phyloP scores from a whole-genome alignment of 75 land plant species.

The Selaginella moellendorffii region DNA sequence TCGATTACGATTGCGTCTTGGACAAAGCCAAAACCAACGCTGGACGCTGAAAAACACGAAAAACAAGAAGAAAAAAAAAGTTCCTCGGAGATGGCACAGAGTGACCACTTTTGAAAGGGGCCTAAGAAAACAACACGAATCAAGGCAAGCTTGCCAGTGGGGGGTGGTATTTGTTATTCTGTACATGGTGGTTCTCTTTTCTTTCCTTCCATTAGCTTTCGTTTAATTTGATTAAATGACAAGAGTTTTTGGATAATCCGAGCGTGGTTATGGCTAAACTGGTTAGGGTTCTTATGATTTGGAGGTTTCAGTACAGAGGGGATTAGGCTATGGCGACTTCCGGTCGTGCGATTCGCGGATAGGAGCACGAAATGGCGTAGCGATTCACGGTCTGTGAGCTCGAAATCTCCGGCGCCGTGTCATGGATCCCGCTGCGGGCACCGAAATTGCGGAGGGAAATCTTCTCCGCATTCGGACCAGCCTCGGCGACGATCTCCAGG shows the following conservation, averaged over 20 bases:
- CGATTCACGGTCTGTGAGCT: background rate
- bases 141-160: background rate
- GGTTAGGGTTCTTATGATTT: too few species aligned
- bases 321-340: too few species aligned
- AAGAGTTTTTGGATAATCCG: too few species aligned
- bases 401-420: background rate
- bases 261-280: too few species aligned
- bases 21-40: background rate
- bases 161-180: background rate
- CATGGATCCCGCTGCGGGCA: slow-evolving; percentile 12
- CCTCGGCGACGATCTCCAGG: slow-evolving; percentile 73
- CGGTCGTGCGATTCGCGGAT: too few species aligned
- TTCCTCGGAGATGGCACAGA: background rate
- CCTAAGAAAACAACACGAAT: background rate
- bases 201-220: too few species aligned
- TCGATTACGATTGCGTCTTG: slow-evolving; percentile 1
- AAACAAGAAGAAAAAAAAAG: too few species aligned
- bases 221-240: background rate
- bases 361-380: background rate
- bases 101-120: background rate
- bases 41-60: slow-evolving; percentile 1
- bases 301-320: too few species aligned
- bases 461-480: slow-evolving; percentile 54
- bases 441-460: slow-evolving; percentile 64
- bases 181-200: too few species aligned